Conservation (phyloP, 2,329 filamentous ascomycete genomes). For the Penicillium sp. region DNA sequence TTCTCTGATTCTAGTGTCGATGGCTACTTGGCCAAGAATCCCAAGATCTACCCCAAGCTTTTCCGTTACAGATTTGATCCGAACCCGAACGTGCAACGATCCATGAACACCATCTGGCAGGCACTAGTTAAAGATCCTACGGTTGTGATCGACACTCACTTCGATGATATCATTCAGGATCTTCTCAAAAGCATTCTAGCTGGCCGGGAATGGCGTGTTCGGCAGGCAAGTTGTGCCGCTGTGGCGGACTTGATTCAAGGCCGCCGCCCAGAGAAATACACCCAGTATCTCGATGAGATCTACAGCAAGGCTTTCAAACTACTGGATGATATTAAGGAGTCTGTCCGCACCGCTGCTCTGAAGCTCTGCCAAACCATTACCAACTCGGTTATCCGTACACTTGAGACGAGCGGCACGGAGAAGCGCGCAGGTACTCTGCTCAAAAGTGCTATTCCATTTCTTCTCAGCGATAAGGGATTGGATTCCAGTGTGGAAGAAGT, state of each 20-base stretch:
- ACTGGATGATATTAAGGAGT: slow-evolving; percentile 92
- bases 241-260: slow-evolving; percentile 86
- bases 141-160: slow-evolving; percentile 73
- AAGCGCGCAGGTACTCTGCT: slow-evolving; percentile 77
- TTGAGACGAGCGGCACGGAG: slow-evolving; percentile 69
- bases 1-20: slow-evolving; percentile 76
- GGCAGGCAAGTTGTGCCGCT: slow-evolving; percentile 88
- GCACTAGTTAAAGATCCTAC: slow-evolving; percentile 87
- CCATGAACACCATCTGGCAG: slow-evolving; percentile 98
- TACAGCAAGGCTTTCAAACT: slow-evolving; percentile 87
- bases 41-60: slow-evolving; percentile 91
- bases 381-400: slow-evolving; percentile 77
- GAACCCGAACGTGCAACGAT: slow-evolving; percentile 85
- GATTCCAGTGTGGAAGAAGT: slow-evolving; percentile 88
- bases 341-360: slow-evolving; percentile 76
- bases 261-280: slow-evolving; percentile 71
- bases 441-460: slow-evolving; percentile 81
- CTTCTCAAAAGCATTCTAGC: slow-evolving; percentile 75
- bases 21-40: slow-evolving; percentile 72
- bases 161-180: slow-evolving; percentile 86
- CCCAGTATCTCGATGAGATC: slow-evolving; percentile 78
- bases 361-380: slow-evolving; percentile 81
- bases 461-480: slow-evolving; percentile 83
- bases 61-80: slow-evolving; percentile 95
- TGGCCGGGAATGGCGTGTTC: slow-evolving; percentile 87